A percentile compares a stretch with the other conserved stretches of the same genome.
These are phyloP conservation scores for Aspergillus sp. DNA, from an alignment of 2,329 filamentous ascomycete genomes.

Conservation along the genomic window DNA sequence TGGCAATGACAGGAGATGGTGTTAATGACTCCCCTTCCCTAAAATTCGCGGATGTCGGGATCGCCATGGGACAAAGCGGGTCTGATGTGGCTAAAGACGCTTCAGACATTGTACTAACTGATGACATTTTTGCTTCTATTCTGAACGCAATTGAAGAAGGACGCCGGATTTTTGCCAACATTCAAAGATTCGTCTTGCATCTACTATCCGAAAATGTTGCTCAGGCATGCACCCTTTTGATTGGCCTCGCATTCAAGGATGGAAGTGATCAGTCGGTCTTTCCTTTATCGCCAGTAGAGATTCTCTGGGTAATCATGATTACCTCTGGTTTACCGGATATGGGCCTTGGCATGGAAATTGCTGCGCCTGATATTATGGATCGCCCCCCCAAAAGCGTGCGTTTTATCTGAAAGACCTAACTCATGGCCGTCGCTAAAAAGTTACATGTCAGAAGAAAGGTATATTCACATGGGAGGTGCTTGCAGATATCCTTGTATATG, in stretches of 20 bases:
- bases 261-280: slow-evolving; percentile 72
- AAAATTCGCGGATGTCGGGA: slow-evolving; percentile 80
- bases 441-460: slow-evolving; percentile 51
- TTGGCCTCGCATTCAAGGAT: slow-evolving; percentile 82
- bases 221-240: slow-evolving; percentile 77
- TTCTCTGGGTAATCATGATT: slow-evolving; percentile 93
- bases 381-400: slow-evolving; percentile 67
- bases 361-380: slow-evolving; percentile 74
- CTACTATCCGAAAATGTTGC: slow-evolving; percentile 79
- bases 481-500: slow-evolving; percentile 78
- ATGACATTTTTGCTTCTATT: slow-evolving; percentile 87
- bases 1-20: slow-evolving; percentile 87
- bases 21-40: slow-evolving; percentile 85
- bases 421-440: no score
- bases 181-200: slow-evolving; percentile 84
- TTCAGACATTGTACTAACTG: slow-evolving; percentile 69
- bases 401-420: no score
- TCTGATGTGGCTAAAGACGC: slow-evolving; percentile 77
- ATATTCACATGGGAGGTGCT: slow-evolving; percentile 79
- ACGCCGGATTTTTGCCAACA: slow-evolving; percentile 84
- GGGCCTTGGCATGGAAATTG: slow-evolving; percentile 78
- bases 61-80: slow-evolving; percentile 80
- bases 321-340: slow-evolving; percentile 87
- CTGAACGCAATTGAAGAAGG: slow-evolving; percentile 82
- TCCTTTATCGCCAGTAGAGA: slow-evolving; percentile 80